Evolutionary conservation across 2,329 filamentous ascomycete genomes (phyloP).

Genomic region (Xylariaceae sp.): DNA sequence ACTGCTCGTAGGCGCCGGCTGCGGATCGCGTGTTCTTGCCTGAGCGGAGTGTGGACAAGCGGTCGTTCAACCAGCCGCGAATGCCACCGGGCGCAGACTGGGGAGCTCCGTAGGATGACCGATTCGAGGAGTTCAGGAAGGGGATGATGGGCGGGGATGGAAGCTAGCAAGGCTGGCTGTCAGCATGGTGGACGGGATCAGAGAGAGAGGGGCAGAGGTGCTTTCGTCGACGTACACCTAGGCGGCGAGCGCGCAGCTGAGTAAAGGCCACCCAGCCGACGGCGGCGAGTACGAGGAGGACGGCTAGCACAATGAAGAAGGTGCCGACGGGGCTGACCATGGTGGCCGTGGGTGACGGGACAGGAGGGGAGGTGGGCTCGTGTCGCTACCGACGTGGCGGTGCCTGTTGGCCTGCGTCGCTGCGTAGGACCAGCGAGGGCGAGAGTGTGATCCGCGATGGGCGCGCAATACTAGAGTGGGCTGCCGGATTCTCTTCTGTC

Average conservation of each 20-base stretch:
- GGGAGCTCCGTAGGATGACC: constrained; percentile 44
- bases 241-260: constrained; percentile 66
- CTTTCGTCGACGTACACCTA: constrained; percentile 54
- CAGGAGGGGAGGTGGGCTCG: background rate
- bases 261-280: constrained; percentile 68
- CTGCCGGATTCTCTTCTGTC: too few relatives aligned
- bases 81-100: constrained; percentile 59
- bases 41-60: constrained; percentile 44
- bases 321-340: constrained; percentile 58
- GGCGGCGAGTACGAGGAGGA: constrained; percentile 54
- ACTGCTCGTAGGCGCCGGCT: constrained; percentile 66
- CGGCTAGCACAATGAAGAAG: constrained; percentile 68
- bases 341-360: constrained; percentile 13
- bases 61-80: constrained; percentile 67
- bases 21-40: constrained; percentile 64
- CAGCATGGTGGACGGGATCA: background rate
- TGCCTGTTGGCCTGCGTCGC: constrained; percentile 1
- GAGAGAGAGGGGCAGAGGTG: background rate
- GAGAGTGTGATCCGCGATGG: too few relatives aligned
- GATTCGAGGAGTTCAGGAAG: constrained; percentile 51
- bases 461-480: too few relatives aligned
- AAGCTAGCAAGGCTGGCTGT: constrained; percentile 41
- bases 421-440: too few relatives aligned
- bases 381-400: background rate
- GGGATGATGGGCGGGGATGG: constrained; percentile 70